Conservation (phyloP, 306 rosid species). For the Cicer yamashitae region DNA sequence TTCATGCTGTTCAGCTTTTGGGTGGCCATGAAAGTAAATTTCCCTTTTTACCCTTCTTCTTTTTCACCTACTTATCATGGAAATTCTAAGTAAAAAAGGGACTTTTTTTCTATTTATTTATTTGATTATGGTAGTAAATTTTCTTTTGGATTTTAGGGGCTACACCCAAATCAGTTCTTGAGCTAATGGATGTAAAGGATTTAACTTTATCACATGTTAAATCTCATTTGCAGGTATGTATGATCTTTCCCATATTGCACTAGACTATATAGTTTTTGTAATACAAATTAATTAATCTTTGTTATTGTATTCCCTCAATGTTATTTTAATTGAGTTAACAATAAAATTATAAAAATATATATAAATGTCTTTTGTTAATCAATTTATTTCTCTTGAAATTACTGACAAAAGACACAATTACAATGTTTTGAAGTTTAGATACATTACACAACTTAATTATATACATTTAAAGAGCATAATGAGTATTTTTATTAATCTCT, state of each 20-base stretch:
- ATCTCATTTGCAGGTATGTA: constrained; percentile 93
- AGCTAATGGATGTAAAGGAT: constrained; percentile 99
- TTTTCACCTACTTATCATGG: not conserved
- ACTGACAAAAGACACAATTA: too few species aligned
- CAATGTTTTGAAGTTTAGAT: too few species aligned
- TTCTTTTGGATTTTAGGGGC: constrained; percentile 64
- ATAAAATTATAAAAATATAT: too few species aligned
- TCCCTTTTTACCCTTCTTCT: not conserved
- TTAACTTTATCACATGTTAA: constrained; percentile 98
- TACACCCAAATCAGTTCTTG: constrained; percentile 99
- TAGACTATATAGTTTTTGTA: not conserved
- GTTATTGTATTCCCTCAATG: not conserved
- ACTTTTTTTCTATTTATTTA: too few species aligned
- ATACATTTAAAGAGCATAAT: too few species aligned
- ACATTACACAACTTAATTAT: too few species aligned
- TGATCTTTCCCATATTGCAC: not conserved
- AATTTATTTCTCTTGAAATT: too few species aligned
- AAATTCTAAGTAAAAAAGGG: too few species aligned
- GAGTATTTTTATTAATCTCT: too few species aligned
- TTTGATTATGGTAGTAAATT: too few species aligned
- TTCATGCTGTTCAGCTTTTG: constrained; percentile 92
- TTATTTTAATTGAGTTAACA: not conserved
- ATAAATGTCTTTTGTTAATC: too few species aligned
- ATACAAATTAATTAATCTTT: not conserved
- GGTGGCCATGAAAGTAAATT: constrained; percentile 96